Percentiles rank a stretch among this genome's conserved stretches.
These are phyloP conservation scores for Cyberlindnera japonica DNA, from an alignment of 805 yeast genomes.

Conservation along the genomic window DNA sequence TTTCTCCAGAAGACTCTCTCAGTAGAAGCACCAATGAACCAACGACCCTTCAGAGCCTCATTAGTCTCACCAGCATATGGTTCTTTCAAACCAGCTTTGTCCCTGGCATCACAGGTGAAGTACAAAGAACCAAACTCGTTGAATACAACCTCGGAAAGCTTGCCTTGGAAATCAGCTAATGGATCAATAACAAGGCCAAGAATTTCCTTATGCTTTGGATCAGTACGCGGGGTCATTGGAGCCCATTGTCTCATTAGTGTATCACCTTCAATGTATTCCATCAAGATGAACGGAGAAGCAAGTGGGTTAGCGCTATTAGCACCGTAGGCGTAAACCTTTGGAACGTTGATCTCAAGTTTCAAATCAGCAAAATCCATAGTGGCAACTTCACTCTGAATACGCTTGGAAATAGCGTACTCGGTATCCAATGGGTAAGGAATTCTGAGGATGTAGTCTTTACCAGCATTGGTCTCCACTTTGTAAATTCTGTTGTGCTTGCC, in stretches of 20 bases:
- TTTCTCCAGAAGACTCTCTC: constrained; percentile 78
- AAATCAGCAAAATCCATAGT: constrained; percentile 76
- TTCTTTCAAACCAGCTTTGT: constrained; percentile 29
- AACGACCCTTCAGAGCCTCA: constrained; percentile 52
- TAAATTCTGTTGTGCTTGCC: constrained; percentile 93
- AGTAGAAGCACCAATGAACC: constrained; percentile 88
- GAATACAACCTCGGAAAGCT: constrained; percentile 55
- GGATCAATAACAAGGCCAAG: constrained; percentile 66
- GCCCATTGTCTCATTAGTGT: constrained; percentile 88
- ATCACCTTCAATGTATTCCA: constrained; percentile 78
- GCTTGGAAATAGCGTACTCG: constrained; percentile 58
- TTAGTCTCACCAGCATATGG: constrained; percentile 62
- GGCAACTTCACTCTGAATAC: constrained; percentile 87
- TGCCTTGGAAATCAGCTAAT: constrained; percentile 60
- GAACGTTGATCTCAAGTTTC: constrained; percentile 66
- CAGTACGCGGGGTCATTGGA: constrained; percentile 65
- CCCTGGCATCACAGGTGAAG: constrained; percentile 62
- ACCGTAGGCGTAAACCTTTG: constrained; percentile 68
- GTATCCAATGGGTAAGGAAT: constrained; percentile 80
- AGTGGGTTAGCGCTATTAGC: constrained; percentile 57
- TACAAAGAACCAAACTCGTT: constrained; percentile 78
- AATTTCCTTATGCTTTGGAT: constrained; percentile 46
- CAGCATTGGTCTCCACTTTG: constrained; percentile 60
- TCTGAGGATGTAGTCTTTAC: constrained; percentile 65
- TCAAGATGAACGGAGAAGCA: constrained; percentile 70